Evolutionary conservation across 1,139 yeast species (phyloP).

Genomic region (Nakaseomyces kungkrabaensis): DNA sequence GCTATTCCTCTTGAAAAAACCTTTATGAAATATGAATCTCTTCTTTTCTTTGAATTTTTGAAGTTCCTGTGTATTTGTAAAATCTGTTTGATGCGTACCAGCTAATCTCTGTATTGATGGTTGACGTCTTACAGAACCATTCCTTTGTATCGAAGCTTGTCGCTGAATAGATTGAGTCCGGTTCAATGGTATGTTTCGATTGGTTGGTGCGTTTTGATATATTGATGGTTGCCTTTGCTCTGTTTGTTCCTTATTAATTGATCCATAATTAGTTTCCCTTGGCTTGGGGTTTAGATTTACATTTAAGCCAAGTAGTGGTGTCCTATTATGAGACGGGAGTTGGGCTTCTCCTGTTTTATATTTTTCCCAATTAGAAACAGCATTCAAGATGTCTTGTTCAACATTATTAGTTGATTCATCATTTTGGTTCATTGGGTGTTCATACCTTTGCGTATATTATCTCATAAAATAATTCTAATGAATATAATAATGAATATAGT

Average conservation of each 20-base stretch:
- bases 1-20: slow-evolving; percentile 17
- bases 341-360: background rate
- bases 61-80: slow-evolving; percentile 16
- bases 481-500: too few relatives aligned
- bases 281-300: background rate
- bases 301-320: background rate
- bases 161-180: background rate
- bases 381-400: background rate
- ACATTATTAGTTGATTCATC: background rate
- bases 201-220: background rate
- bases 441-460: background rate
- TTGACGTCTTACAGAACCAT: background rate
- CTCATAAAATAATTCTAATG: too few relatives aligned
- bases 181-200: background rate
- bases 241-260: background rate
- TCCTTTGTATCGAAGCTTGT: background rate
- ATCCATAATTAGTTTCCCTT: background rate
- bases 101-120: background rate
- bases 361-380: slow-evolving; percentile 1
- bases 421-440: background rate
- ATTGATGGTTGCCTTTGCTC: background rate
- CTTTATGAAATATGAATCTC: slow-evolving; percentile 22
- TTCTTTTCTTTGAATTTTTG: slow-evolving; percentile 10
- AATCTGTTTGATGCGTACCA: slow-evolving; percentile 11
- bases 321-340: slow-evolving; percentile 1